Conservation (phyloP, 192 early-diverging fungal genomes). For the Coemansia sp. region DNA sequence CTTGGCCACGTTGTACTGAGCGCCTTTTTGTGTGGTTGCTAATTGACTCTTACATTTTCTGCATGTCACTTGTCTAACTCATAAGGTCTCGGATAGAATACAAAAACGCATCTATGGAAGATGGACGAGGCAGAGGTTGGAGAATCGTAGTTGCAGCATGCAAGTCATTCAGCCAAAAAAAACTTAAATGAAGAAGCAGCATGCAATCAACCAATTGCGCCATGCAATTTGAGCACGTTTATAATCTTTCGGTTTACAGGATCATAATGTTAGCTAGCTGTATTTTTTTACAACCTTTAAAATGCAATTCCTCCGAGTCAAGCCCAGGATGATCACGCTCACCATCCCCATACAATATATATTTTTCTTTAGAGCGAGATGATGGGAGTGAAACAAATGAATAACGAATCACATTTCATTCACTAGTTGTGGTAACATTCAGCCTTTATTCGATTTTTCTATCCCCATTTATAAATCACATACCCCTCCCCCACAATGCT, state of each 20-base stretch:
- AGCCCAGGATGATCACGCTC: neutral
- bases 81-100: neutral
- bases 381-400: neutral
- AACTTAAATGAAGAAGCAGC: too few relatives aligned
- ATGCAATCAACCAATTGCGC: too few relatives aligned
- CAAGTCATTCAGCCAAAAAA: too few relatives aligned
- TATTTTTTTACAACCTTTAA: neutral
- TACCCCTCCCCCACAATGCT: conserved; percentile 16
- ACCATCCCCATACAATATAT: neutral
- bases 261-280: neutral
- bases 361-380: neutral
- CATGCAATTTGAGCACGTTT: too few relatives aligned
- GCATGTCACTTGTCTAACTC: neutral
- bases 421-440: neutral
- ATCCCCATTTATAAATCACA: neutral
- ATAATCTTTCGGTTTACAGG: too few relatives aligned
- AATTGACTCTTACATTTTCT: neutral
- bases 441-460: neutral
- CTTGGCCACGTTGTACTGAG: neutral
- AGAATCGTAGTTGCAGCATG: too few relatives aligned
- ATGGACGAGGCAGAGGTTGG: too few relatives aligned
- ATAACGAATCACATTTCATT: neutral
- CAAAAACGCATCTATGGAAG: too few relatives aligned
- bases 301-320: neutral
- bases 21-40: neutral